Base-by-base conservation (phyloP, 805 yeast species). In the Zygoascus flipseniorum region DNA sequence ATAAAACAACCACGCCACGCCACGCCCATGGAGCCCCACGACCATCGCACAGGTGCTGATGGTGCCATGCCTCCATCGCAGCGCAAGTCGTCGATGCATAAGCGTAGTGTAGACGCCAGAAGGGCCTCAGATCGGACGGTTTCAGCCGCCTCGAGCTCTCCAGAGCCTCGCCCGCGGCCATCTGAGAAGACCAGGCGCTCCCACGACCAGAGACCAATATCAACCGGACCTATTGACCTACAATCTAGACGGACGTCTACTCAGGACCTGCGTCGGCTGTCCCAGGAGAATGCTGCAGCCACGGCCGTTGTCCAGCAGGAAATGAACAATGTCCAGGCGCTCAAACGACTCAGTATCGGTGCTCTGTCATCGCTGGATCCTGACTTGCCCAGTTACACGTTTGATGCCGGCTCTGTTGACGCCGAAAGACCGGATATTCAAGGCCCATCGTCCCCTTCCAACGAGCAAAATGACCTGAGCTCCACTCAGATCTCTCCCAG, bases 261-360 rank as follows among this genome's bases (percentile, higher is more conserved):
- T 31, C 51, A 31, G 20, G 35, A 31, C 49, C 52, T 43, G 56
- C 55, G 45, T 52, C 52, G 35, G 54, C 59, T 20, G 58, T 47
- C 42, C 20, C 58, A 35, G 47, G 47, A 44, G 20, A 44, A 44
- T 16, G 62, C 64, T 5, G 64, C 62, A n/a, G 59, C 57, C 2
- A 53, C 61, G 28, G 64, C 70, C 31, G 62, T 70, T 16, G 73
- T 72, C 20, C 72, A 70, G 51, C 75, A 71, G 58, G 76, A 73
- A 58, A 63, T 72, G 65, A 62, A 62, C 52, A 68, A 67, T 47
- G 64, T 72, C 35, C 72, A 73, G 56, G 65, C 71, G 10, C 62
- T 72, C 43, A 72, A 72, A 51, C 67, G 76, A 23, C 65, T 72
- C 14, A 69, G 74, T 8, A 59, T 72, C 6, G 73, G 72, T 46